Base-by-base conservation (phyloP, 2,329 filamentous ascomycete genomes). In the Curvularia sp. region DNA sequence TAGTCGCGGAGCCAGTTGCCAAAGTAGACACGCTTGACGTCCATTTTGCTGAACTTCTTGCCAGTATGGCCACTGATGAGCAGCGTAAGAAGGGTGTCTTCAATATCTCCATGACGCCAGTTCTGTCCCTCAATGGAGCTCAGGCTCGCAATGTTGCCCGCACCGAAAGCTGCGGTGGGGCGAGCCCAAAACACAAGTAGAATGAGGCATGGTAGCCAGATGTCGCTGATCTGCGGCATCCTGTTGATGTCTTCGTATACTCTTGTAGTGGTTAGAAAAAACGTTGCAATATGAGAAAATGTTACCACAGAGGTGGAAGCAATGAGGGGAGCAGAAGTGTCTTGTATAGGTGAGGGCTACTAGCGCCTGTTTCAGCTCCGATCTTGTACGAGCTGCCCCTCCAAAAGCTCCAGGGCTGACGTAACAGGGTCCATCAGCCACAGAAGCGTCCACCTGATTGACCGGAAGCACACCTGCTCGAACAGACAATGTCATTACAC, bases 1-100 rank as follows among this genome's bases (percentile, higher is more conserved):
- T 97, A 97, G 79, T 97, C 93, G 55, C 87, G 87, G 32, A 97
- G 86, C 93, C 93, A 97, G 81, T 97, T 97, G 64, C 93, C 93
- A 80, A 97, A 97, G 81, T 97, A 97, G 63, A 96, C 91, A 60
- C 93, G 87, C 64, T 93, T 91, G 62, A 97, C 90, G 73, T 89
- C 90, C 72, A 96, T 86, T 81, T 95, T 95, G 81, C 86, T 87
- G 79, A 96, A 97, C 73, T 93, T 96, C 82, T 93, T 93, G 63
- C 86, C 87, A 36, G 84, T 82, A 39, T 84, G 83, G 59, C 84
- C 83, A 42, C 87, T 86, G 74, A 89, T 86, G 46, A 88, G 79
- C 27, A 97, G 82, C 59, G 86, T 88, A 58, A 96, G 86, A 54
- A 97, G 87, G 32, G 90, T 89, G 81, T 97, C 93, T 82, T 97